Conservation (phyloP, 148 eudicot genomes). For the Tetragonia tetragonoides region DNA sequence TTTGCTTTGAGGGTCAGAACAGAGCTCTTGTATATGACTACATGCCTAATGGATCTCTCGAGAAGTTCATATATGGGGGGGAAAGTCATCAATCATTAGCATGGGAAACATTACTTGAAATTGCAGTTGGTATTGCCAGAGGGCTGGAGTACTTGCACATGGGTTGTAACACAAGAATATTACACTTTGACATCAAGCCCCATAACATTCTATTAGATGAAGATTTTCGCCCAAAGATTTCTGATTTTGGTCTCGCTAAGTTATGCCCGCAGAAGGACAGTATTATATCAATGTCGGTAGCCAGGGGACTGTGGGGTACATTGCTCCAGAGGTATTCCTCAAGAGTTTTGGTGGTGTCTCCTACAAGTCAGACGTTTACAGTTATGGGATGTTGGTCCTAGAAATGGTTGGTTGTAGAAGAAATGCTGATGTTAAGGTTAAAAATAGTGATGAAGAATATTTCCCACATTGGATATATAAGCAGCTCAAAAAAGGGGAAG, state of each 20-base stretch:
- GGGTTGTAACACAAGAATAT: slow-evolving; percentile 43
- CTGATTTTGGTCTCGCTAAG: slow-evolving; percentile 46
- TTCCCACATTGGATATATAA: slow-evolving; percentile 40
- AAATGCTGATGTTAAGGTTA: slow-evolving; percentile 1
- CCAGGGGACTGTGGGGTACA: slow-evolving; percentile 43
- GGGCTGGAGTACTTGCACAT: slow-evolving; percentile 45
- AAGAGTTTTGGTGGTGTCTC: slow-evolving; percentile 34
- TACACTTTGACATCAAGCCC: slow-evolving; percentile 47
- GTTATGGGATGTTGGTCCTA: slow-evolving; percentile 13
- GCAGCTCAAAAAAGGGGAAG: slow-evolving; percentile 27
- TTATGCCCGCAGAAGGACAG: slow-evolving; percentile 25
- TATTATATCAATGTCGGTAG: slow-evolving; percentile 27
- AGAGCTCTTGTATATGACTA: slow-evolving; percentile 69
- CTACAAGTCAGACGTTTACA: slow-evolving; percentile 33
- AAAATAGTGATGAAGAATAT: slow-evolving; percentile 11
- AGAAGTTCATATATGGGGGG: slow-evolving; percentile 13
- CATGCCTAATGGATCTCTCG: slow-evolving; percentile 59
- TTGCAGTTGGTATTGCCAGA: slow-evolving; percentile 39
- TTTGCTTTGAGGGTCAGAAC: slow-evolving; percentile 54
- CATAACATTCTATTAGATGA: slow-evolving; percentile 40
- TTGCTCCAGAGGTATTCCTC: slow-evolving; percentile 35
- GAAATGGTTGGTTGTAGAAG: slow-evolving; percentile 30
- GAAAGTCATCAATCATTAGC: slow-evolving; percentile 1
- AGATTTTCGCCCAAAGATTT: slow-evolving; percentile 37
- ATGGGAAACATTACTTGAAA: slow-evolving; percentile 22